These are phyloP conservation scores for Xylariaceae sp. DNA, from an alignment of 2,329 filamentous ascomycete species.

Conservation along the genomic window DNA sequence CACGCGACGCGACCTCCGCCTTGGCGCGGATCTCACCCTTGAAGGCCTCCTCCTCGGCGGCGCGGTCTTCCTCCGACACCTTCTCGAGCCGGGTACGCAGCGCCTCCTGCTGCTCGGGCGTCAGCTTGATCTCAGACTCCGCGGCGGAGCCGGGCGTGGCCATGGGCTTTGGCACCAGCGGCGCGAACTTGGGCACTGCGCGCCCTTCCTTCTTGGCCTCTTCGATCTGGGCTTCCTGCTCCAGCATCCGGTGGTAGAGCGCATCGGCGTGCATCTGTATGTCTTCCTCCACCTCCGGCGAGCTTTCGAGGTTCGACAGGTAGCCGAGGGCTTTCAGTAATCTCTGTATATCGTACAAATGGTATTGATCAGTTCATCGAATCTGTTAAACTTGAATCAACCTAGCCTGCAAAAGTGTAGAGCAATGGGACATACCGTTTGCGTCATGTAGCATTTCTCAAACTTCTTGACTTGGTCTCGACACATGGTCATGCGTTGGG, in stretches of 20 bases:
- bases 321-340: constrained; percentile 91
- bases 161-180: constrained; percentile 41
- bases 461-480: constrained; percentile 69
- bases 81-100: constrained; percentile 54
- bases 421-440: constrained; percentile 62
- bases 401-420: too few relatives aligned
- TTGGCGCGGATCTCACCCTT: constrained; percentile 57
- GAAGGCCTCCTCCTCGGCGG: constrained; percentile 58
- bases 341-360: constrained; percentile 44
- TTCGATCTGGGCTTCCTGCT: constrained; percentile 71
- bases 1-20: constrained; percentile 50
- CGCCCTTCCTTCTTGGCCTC: constrained; percentile 58
- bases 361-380: constrained; percentile 1
- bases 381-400: background rate
- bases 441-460: constrained; percentile 83
- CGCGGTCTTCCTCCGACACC: constrained; percentile 52
- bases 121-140: constrained; percentile 25
- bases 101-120: constrained; percentile 43
- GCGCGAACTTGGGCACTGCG: constrained; percentile 54
- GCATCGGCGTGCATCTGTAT: constrained; percentile 95
- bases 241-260: constrained; percentile 80
- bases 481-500: constrained; percentile 73
- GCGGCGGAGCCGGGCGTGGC: constrained; percentile 15
- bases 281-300: constrained; percentile 68
- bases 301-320: constrained; percentile 59